Base-by-base conservation (phyloP, 495 filamentous ascomycete genomes). In the Neurospora sp. region DNA sequence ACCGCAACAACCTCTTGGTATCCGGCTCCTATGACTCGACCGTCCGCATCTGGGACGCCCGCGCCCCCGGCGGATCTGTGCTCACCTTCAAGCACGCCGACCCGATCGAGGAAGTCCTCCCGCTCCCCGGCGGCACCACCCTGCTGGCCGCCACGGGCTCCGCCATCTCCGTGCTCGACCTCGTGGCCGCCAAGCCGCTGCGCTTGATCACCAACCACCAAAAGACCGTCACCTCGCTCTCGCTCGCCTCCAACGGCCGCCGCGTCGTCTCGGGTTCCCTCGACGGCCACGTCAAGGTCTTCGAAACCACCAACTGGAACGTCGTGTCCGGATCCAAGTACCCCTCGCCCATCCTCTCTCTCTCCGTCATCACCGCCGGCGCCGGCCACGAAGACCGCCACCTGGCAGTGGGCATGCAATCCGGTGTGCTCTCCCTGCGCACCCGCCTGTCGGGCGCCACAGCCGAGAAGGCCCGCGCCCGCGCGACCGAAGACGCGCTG, bases 211-310 rank as follows among this genome's bases (percentile, higher is more conserved):
- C 91, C 71, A 97, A 94, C 78, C 96, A 99, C 80, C 96, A 99
- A 82, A 98, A 98, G 88, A 97, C 96, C 0, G 93, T 99, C 40
- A 98, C 96, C 0, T 88, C 92, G 4, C 86, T 99, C 41, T 85
- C 83, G 59, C 78, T 87, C n/a, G 96, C 94, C 0, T 93, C 92
- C 39, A 90, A 92, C 75, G 89, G 90, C 20, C 89, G 89, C 8
- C 87, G 96, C 61, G 84, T 99, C 68, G 87, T 99, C 73, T 93
- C 88, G 78, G 96, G 93, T 79, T 91, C 89, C 17, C 84, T 99
- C 40, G 96, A 99, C 80, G 96, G 96, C 16, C 96, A 98, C 79
- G 87, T 99, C 81, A 99, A 99, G 83, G 87, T 98, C 44, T 97
- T 95, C 74, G 95, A 98, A 82, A 96, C 94, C 2, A 88, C 89